Percentiles rank a stretch among this genome's conserved stretches.
phyloP scores from a whole-genome alignment of 2,329 filamentous ascomycete species.

The Acephala macrosclerotiorum region DNA sequence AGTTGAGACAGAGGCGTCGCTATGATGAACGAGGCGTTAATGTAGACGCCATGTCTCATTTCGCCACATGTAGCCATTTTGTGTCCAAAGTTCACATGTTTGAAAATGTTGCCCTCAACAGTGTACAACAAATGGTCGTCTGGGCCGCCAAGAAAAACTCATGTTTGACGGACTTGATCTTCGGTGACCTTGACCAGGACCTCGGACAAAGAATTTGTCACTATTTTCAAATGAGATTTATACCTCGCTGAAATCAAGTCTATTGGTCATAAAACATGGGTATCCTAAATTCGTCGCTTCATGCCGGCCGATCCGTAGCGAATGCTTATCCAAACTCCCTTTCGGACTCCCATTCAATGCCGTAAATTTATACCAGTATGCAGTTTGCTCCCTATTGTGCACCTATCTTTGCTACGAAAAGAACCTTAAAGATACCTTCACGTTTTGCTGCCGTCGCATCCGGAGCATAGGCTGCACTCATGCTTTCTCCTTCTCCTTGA shows the following conservation, averaged over 20 bases:
- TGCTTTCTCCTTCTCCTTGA: constrained; percentile 16
- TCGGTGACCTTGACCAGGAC: not conserved
- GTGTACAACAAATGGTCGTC: not conserved
- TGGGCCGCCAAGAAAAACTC: not conserved
- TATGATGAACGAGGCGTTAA: not conserved
- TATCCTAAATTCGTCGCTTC: constrained; percentile 4
- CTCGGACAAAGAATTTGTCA: not conserved
- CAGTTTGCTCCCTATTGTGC: too few species aligned
- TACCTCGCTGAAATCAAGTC: not conserved
- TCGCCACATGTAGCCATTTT: not conserved
- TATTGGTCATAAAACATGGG: constrained; percentile 1
- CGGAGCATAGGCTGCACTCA: too few species aligned
- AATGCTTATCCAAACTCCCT: not conserved
- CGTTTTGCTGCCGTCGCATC: too few species aligned
- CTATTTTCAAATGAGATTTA: not conserved
- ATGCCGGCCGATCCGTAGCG: not conserved
- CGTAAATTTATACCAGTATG: not conserved
- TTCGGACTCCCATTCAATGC: not conserved
- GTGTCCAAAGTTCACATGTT: not conserved
- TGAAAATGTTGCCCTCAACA: not conserved
- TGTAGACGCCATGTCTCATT: not conserved
- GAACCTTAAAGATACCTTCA: too few species aligned
- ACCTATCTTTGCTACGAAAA: too few species aligned
- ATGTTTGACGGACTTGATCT: not conserved
- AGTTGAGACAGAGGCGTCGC: not conserved